These are phyloP conservation scores for Fraxinus paxiana DNA, from an alignment of 305 asterid genomes.

Conservation along the genomic window DNA sequence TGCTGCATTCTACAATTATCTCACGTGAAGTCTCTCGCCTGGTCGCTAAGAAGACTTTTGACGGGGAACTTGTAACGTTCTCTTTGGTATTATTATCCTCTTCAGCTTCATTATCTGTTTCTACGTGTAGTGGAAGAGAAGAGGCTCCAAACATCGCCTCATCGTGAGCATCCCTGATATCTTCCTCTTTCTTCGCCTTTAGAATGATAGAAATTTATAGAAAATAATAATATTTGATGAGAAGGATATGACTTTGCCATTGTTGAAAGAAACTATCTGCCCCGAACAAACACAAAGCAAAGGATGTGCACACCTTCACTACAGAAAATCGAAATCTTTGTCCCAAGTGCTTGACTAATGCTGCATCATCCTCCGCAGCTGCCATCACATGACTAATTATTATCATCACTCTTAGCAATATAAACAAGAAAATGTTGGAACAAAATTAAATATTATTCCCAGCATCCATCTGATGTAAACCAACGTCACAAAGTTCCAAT, in stretches of 20 bases:
- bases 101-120: conserved; percentile 40
- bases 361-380: conserved; percentile 59
- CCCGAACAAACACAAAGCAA: background rate
- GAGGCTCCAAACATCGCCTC: conserved; percentile 80
- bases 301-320: conserved; percentile 44
- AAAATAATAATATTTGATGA: background rate
- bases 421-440: background rate
- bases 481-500: background rate
- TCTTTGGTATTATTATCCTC: conserved; percentile 21
- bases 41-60: conserved; percentile 56
- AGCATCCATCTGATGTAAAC: background rate
- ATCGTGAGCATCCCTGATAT: conserved; percentile 65
- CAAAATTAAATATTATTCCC: background rate
- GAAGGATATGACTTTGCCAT: background rate
- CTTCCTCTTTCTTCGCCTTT: conserved; percentile 65
- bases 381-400: conserved; percentile 22
- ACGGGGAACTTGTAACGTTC: conserved; percentile 30
- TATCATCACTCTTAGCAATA: background rate
- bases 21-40: conserved; percentile 39
- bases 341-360: conserved; percentile 67
- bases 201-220: background rate
- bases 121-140: conserved; percentile 36
- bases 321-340: conserved; percentile 82
- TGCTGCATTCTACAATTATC: background rate
- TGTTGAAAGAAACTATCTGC: background rate